phyloP scores from a whole-genome alignment of 495 filamentous ascomycete species.

The Penicillium roqueforti region DNA sequence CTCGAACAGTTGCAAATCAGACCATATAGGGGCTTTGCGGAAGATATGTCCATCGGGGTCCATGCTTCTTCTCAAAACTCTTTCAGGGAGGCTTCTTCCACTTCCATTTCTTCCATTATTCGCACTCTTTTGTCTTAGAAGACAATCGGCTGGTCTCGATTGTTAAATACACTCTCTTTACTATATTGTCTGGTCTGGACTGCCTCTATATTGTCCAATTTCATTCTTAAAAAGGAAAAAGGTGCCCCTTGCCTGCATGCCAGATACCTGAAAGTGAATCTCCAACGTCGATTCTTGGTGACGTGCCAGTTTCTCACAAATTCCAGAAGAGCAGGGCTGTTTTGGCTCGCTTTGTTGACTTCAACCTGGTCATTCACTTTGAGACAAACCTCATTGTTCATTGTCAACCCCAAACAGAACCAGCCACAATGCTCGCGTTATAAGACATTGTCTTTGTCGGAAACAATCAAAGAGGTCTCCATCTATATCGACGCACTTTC shows the following conservation, averaged over 20 bases:
- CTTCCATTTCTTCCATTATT: no score
- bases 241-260: constrained; percentile 6
- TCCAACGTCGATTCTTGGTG: constrained; percentile 1
- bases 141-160: not conserved
- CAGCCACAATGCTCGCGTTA: constrained; percentile 2
- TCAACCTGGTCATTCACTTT: not conserved
- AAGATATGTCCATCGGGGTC: not conserved
- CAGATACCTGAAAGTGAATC: not conserved
- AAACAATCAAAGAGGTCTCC: not conserved
- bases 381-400: constrained; percentile 1
- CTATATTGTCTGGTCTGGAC: not conserved
- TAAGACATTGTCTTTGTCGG: constrained; percentile 4
- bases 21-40: constrained; percentile 4
- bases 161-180: not conserved
- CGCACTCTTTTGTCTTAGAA: not conserved
- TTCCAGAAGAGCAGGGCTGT: constrained; percentile 1
- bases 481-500: constrained; percentile 3
- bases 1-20: constrained; percentile 9
- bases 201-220: not conserved
- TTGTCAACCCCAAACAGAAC: not conserved
- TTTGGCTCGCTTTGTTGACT: constrained; percentile 7
- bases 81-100: not conserved
- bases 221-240: not conserved
- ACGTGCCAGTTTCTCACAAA: constrained; percentile 7
- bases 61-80: not conserved